Percentiles rank a stretch among this genome's conserved stretches.
These are phyloP conservation scores for Sugiyamaella marilandica DNA, from an alignment of 805 yeast species.

Conservation along the genomic window DNA sequence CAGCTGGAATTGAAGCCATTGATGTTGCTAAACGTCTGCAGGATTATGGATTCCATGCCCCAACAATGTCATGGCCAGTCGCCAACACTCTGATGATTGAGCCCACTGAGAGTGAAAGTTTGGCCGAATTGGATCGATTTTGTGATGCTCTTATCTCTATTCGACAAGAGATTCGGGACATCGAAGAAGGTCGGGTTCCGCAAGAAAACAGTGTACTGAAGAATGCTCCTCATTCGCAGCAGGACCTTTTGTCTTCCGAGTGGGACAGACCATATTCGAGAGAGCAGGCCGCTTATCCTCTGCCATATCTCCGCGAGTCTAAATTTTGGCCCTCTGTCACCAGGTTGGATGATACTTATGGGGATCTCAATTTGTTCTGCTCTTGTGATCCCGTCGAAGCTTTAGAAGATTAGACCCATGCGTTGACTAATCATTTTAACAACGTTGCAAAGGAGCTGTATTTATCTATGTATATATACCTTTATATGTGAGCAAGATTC, in stretches of 20 bases:
- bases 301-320: constrained; percentile 61
- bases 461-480: background rate
- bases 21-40: constrained; percentile 96
- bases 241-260: constrained; percentile 64
- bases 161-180: constrained; percentile 72
- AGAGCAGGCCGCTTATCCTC: constrained; percentile 90
- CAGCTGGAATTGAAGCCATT: constrained; percentile 81
- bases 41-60: constrained; percentile 98
- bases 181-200: constrained; percentile 58
- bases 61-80: constrained; percentile 98
- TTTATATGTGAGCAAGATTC: background rate
- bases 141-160: constrained; percentile 82
- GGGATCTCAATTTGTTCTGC: constrained; percentile 88
- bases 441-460: background rate
- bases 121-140: constrained; percentile 85
- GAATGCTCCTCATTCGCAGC: constrained; percentile 88
- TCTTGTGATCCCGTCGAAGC: constrained; percentile 52
- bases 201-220: constrained; percentile 53
- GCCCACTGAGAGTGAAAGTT: constrained; percentile 93
- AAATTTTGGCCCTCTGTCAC: constrained; percentile 97
- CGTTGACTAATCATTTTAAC: background rate
- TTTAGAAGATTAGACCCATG: constrained; percentile 3
- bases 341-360: constrained; percentile 89
- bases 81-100: constrained; percentile 97
- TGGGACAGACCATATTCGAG: constrained; percentile 92